Conservation (phyloP, 1,139 yeast genomes). For the Suhomyces atakaporum region DNA sequence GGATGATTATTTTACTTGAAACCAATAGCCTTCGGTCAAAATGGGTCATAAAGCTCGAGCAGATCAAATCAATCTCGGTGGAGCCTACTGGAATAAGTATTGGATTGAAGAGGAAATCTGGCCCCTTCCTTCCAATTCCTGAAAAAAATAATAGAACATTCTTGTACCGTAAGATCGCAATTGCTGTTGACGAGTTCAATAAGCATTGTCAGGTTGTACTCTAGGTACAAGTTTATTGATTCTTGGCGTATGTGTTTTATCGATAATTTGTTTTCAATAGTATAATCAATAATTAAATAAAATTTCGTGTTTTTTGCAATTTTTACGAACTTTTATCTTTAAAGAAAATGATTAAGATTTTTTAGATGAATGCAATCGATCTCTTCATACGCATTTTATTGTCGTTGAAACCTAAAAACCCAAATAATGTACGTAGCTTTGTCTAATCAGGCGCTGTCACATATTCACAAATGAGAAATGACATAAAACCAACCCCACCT, state of each 20-base stretch:
- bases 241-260: too few relatives aligned
- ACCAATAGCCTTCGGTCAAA: constrained; percentile 59
- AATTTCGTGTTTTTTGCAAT: neutral
- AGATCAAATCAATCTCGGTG: constrained; percentile 66
- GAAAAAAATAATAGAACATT: constrained; percentile 65
- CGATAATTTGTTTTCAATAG: too few relatives aligned
- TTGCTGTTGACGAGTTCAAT: constrained; percentile 82
- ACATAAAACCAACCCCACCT: too few relatives aligned
- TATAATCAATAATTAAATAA: constrained; percentile 8
- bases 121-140: constrained; percentile 78
- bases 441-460: too few relatives aligned
- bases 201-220: constrained; percentile 53
- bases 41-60: constrained; percentile 68
- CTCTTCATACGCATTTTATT: too few relatives aligned
- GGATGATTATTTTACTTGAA: constrained; percentile 67
- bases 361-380: too few relatives aligned
- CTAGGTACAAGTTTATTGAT: too few relatives aligned
- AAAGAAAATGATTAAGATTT: neutral
- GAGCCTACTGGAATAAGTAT: constrained; percentile 81
- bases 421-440: too few relatives aligned
- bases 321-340: neutral
- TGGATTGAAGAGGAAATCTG: constrained; percentile 59
- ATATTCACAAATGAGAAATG: too few relatives aligned
- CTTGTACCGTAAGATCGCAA: constrained; percentile 70
- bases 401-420: too few relatives aligned